Conservation (phyloP, 208 protist genomes). For the Acanthamoeba divionensis region DNA sequence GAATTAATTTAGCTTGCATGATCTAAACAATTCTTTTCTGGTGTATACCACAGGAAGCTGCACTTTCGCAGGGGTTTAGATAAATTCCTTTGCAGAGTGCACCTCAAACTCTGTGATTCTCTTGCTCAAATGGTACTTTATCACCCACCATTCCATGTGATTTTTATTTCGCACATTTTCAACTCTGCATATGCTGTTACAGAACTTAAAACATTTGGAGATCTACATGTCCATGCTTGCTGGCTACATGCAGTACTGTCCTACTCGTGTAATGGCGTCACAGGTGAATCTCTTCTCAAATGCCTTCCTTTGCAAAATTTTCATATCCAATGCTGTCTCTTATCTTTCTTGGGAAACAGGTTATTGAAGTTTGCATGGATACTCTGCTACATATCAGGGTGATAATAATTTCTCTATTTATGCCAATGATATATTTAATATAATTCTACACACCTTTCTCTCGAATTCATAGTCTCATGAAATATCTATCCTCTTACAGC, state of each 20-base stretch:
- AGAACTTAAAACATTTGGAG: slow-evolving; percentile 9
- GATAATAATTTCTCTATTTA: neutral
- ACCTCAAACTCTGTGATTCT: neutral
- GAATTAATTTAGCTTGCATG: neutral
- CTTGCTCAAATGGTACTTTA: neutral
- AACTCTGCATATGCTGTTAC: neutral
- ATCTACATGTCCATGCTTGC: slow-evolving; percentile 17
- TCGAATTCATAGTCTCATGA: too few species aligned
- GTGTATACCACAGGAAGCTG: neutral
- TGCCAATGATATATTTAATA: too few species aligned
- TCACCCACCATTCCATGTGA: neutral
- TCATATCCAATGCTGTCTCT: too few species aligned
- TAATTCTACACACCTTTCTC: too few species aligned
- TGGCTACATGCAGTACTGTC: slow-evolving; percentile 27
- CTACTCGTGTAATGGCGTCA: slow-evolving; percentile 45
- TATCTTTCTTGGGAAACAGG: neutral
- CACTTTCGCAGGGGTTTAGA: slow-evolving; percentile 26
- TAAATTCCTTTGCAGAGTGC: slow-evolving; percentile 34
- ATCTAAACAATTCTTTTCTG: neutral
- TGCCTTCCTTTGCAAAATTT: too few species aligned
- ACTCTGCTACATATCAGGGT: slow-evolving; percentile 19
- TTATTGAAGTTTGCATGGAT: slow-evolving; percentile 42
- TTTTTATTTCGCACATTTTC: too few species aligned
- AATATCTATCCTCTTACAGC: too few species aligned
- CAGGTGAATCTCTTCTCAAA: neutral